Percentiles rank a stretch among this genome's conserved stretches.
Conservation (phyloP, 495 filamentous ascomycete species). For the Sporormia fimetaria region DNA sequence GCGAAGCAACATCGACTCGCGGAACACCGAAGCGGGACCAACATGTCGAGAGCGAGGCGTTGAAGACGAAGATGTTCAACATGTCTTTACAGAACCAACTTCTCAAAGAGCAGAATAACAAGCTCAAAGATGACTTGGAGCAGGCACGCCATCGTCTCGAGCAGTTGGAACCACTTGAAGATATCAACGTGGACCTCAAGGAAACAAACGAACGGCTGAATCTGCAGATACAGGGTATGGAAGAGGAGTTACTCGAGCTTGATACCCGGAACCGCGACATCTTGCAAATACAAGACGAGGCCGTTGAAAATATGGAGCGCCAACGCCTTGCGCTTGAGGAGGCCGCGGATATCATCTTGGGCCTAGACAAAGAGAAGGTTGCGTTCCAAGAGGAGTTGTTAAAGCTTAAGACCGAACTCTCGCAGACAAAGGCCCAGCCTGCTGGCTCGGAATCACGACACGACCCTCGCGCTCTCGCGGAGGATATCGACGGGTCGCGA, state of each 20-base stretch:
- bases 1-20: slow-evolving; percentile 7
- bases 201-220: slow-evolving; percentile 5
- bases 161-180: slow-evolving; percentile 24
- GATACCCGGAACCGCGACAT: slow-evolving; percentile 27
- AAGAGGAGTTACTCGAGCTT: slow-evolving; percentile 28
- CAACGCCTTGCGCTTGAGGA: slow-evolving; percentile 69
- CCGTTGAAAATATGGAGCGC: slow-evolving; percentile 59
- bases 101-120: slow-evolving; percentile 43
- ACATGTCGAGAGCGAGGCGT: slow-evolving; percentile 35
- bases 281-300: slow-evolving; percentile 50
- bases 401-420: slow-evolving; percentile 1
- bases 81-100: slow-evolving; percentile 78
- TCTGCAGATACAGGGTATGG: slow-evolving; percentile 23
- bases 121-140: slow-evolving; percentile 51
- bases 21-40: slow-evolving; percentile 19
- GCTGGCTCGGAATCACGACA: background rate
- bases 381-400: slow-evolving; percentile 7
- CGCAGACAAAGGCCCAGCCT: background rate
- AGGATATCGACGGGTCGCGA: slow-evolving; percentile 18
- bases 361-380: slow-evolving; percentile 45
- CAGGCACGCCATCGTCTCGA: slow-evolving; percentile 41
- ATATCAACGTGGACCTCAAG: slow-evolving; percentile 24
- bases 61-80: slow-evolving; percentile 84
- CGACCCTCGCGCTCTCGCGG: background rate
- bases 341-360: slow-evolving; percentile 68